Conservation (phyloP, 2,329 filamentous ascomycete genomes). For the Fusarium sp. region DNA sequence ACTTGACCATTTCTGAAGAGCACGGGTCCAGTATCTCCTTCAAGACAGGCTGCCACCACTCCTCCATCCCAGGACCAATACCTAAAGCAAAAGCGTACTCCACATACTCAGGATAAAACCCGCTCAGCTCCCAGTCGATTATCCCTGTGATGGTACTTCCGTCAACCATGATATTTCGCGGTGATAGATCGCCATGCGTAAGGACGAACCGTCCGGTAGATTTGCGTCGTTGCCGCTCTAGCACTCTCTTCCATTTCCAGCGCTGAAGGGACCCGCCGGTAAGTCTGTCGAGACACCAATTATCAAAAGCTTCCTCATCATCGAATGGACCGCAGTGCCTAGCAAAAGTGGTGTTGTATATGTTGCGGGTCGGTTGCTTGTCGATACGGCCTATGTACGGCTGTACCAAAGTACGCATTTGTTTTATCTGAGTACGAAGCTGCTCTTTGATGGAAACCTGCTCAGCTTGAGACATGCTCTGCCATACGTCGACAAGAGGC, state of each 20-base stretch:
- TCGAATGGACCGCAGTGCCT: not conserved
- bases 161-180: not conserved
- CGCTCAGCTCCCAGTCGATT: not conserved
- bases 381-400: not conserved
- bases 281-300: not conserved
- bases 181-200: not conserved
- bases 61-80: not conserved
- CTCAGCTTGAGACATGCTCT: not conserved
- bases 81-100: not conserved
- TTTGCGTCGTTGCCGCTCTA: not conserved
- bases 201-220: not conserved
- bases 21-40: not conserved
- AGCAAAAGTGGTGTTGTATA: not conserved
- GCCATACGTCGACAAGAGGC: not conserved
- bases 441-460: not conserved
- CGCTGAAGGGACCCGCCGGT: not conserved
- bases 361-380: not conserved
- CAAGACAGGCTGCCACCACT: not conserved
- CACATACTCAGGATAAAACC: constrained; percentile 2
- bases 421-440: not conserved
- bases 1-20: not conserved
- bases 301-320: not conserved
- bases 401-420: not conserved
- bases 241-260: not conserved
- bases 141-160: not conserved